These are phyloP conservation scores for Escovopsis sp. DNA, from an alignment of 2,329 filamentous ascomycete genomes.

Conservation along the genomic window DNA sequence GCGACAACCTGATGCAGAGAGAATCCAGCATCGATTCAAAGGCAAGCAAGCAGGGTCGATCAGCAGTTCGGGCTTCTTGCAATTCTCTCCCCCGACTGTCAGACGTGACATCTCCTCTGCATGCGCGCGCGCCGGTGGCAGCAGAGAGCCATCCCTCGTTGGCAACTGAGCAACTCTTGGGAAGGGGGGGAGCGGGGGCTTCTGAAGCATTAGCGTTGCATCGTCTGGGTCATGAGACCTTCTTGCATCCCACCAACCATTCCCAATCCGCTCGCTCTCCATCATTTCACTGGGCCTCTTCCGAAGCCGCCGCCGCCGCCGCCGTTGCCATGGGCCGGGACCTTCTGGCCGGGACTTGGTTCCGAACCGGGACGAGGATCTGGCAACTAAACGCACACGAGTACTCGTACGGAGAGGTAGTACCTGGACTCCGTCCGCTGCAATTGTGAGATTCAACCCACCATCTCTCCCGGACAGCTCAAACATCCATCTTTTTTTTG, in stretches of 20 bases:
- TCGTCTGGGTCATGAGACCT: constrained; percentile 18
- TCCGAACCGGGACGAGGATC: too few relatives aligned
- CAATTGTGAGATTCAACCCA: too few relatives aligned
- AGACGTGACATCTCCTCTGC: not conserved
- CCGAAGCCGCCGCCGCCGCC: too few relatives aligned
- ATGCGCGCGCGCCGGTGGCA: constrained; percentile 3
- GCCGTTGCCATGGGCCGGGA: too few relatives aligned
- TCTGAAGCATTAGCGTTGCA: constrained; percentile 13
- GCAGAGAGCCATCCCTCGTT: constrained; percentile 1
- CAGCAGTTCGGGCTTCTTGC: constrained; percentile 5
- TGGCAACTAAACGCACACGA: too few relatives aligned
- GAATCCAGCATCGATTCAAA: not conserved
- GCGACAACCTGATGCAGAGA: constrained; percentile 1
- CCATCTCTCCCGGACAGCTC: too few relatives aligned
- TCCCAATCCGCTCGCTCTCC: not conserved
- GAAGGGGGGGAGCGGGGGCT: not conserved
- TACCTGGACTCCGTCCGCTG: too few relatives aligned
- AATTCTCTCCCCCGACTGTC: too few relatives aligned
- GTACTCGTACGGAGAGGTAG: too few relatives aligned
- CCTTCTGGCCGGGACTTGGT: too few relatives aligned
- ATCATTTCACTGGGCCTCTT: too few relatives aligned
- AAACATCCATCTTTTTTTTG: too few relatives aligned
- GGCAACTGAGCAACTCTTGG: constrained; percentile 7
- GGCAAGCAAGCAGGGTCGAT: constrained; percentile 1
- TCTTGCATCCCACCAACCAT: constrained; percentile 10